Evolutionary conservation across 805 yeast genomes (phyloP), one percentile per base, ranked within the genome.

Genomic region (Nakazawaea anatomiae): DNA sequence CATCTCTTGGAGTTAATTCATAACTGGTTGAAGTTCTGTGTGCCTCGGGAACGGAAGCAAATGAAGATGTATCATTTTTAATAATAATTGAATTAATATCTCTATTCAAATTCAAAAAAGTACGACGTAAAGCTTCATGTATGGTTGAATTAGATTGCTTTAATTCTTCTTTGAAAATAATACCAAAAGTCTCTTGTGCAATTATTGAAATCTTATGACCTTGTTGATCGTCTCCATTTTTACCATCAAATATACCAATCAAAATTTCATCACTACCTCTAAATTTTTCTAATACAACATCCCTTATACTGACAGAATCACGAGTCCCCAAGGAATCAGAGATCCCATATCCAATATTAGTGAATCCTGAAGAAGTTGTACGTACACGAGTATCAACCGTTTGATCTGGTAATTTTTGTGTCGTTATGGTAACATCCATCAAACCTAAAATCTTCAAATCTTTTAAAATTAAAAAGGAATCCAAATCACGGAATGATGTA

Each of bases 341-440:
- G 46, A 94, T 90, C 62, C 99, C 99, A 61, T 90, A 89, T 0
- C 89, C 82, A 71, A 87, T 78, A 44, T 79, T 80, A 45, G 85
- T 84, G 27, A 89, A 68, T 46, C 81, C 85, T 0, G 96, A 85
- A 12, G 91, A 92, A 0, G 96, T 87, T 0, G 97, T 89, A 58
- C 99, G 81, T 18, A 94, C 85, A 70, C 99, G 85, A 57, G 87
- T 79, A 58, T 87, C 84, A 10, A 80, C 80, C 9, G 80, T 75
- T 66, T 91, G 96, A 66, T 92, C 98, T 7, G 97, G 98, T 6
- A 91, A 87, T 11, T 85, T 76, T 12, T 90, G 84, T 0, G 96
- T 86, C 1, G 96, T 89, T 54, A 92, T 76, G 0, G 99, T 94
- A 28, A 94, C 96, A 72, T 94, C 99, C 85, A 94, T 89, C 55